Base-by-base conservation (phyloP, 176 grass and related monocot genomes). In the Stipa capillata region DNA sequence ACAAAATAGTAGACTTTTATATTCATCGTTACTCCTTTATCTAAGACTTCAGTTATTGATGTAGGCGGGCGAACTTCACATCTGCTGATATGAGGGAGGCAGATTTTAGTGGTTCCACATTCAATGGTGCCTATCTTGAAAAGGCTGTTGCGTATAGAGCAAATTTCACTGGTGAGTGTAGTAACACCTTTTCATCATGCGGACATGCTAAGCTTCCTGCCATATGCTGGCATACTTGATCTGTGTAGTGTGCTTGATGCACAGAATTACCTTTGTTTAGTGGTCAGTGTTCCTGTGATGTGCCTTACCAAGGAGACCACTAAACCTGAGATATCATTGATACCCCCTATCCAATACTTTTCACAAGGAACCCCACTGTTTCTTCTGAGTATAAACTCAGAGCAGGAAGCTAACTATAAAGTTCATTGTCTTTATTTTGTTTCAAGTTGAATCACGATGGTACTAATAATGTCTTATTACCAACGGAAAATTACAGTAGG, bases 41-140 rank as follows among this genome's bases (percentile, higher is more conserved):
- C 18, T 52, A 68, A 88, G 24, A 43, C 33, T 25, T 82, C 21
- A 62, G 8, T 66, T 78, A 61, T 73, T 73, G 50, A 37, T 84
- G 13, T 69, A 99, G 96, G 55, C 88, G 92, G 13, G 96, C 88
- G 33, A 99, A 95, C 87, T 99, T 95, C 81, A 99, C 90, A 41
- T 35, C 92, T 35, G 92, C 96, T 65, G 92, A 99, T 81, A 93
- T 95, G 96, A 93, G 90, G 73, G 92, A 99, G 74, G 91, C 92
- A 13, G 49, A 99, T 85, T 99, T 99, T 74, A 95, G 88, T 83
- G 92, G 96, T 73, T 99, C 96, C 52, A 99, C 92, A 83, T 99
- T 99, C 71, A 99, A 94, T 76, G 92, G 96, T 73, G 92, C 92
- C 79, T 99, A 99, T 87, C 79, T 95, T 60, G 96, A 99, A 90